A percentile compares a stretch with the other conserved stretches of the same genome.
phyloP scores from a whole-genome alignment of 805 yeast genomes.

The Starmerella riodocensis region DNA sequence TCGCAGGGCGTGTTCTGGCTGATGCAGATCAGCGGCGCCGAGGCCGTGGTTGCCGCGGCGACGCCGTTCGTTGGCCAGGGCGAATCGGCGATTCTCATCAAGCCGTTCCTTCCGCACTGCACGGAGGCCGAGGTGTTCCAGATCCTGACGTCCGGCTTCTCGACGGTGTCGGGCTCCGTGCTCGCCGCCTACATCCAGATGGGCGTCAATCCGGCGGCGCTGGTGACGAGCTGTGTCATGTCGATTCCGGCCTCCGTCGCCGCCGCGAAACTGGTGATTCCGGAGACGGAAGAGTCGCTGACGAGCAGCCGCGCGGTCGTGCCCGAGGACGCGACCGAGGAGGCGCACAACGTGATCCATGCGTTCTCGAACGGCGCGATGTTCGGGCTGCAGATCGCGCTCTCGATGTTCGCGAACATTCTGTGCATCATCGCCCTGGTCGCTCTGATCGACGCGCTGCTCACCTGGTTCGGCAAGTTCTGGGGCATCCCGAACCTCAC shows the following conservation, averaged over 20 bases:
- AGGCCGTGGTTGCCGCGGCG: conserved; percentile 52
- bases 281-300: conserved; percentile 44
- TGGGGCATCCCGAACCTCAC: conserved; percentile 45
- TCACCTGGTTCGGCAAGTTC: conserved; percentile 49
- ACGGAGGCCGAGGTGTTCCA: conserved; percentile 52
- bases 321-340: conserved; percentile 33
- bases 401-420: conserved; percentile 44
- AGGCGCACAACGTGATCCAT: conserved; percentile 40
- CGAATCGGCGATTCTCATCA: conserved; percentile 48
- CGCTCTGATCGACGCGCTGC: conserved; percentile 41
- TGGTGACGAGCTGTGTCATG: conserved; percentile 57
- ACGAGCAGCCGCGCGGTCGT: conserved; percentile 39
- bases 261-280: conserved; percentile 44
- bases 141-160: conserved; percentile 49
- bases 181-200: conserved; percentile 49
- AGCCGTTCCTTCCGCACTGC: conserved; percentile 44
- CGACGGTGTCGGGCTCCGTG: conserved; percentile 53
- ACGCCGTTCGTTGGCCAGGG: conserved; percentile 57
- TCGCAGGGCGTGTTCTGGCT: conserved; percentile 49
- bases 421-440: conserved; percentile 50
- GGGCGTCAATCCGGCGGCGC: conserved; percentile 49
- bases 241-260: conserved; percentile 54
- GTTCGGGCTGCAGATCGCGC: conserved; percentile 45
- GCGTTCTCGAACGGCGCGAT: conserved; percentile 48
- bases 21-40: conserved; percentile 48